A percentile compares a stretch with the other conserved stretches of the same genome.
phyloP scores from a whole-genome alignment of 192 early-diverging fungal species.

The Gaertneriomyces sp. region DNA sequence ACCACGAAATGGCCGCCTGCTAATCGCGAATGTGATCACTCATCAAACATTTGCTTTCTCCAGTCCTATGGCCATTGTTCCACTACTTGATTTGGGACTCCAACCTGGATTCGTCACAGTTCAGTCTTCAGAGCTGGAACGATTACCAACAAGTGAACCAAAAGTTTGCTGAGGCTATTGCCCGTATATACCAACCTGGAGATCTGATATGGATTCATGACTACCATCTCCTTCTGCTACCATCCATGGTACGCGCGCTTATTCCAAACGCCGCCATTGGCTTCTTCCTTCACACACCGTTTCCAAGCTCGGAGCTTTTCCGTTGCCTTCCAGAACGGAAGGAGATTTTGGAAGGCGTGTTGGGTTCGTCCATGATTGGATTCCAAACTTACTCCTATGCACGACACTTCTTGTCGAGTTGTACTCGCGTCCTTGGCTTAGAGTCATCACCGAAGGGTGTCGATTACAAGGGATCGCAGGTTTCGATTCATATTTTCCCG shows the following conservation, averaged over 20 bases:
- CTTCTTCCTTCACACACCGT: conserved; percentile 59
- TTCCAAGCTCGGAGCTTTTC: conserved; percentile 59
- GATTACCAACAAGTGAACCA: conserved; percentile 81
- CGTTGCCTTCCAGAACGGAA: conserved; percentile 65
- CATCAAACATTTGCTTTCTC: no score
- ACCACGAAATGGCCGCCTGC: conserved; percentile 3
- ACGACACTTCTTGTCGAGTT: conserved; percentile 84
- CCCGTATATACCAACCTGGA: conserved; percentile 66
- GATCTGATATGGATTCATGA: conserved; percentile 70
- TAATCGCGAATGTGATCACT: neutral
- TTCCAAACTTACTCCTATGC: conserved; percentile 98
- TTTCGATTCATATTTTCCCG: conserved; percentile 86
- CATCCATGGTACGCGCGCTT: conserved; percentile 40
- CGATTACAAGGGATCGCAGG: conserved; percentile 71
- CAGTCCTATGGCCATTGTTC: conserved; percentile 93
- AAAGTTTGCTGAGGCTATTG: conserved; percentile 70
- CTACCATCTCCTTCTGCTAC: conserved; percentile 53
- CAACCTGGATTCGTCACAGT: conserved; percentile 56
- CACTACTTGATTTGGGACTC: conserved; percentile 90
- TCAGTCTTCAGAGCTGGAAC: conserved; percentile 67
- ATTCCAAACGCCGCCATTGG: conserved; percentile 48
- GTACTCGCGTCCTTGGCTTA: conserved; percentile 89
- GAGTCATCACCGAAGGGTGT: conserved; percentile 89
- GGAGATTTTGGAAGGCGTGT: conserved; percentile 79
- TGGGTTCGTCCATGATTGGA: conserved; percentile 89